Conservation (phyloP, 1,139 yeast genomes). For the Lipomyces yarrowii region DNA sequence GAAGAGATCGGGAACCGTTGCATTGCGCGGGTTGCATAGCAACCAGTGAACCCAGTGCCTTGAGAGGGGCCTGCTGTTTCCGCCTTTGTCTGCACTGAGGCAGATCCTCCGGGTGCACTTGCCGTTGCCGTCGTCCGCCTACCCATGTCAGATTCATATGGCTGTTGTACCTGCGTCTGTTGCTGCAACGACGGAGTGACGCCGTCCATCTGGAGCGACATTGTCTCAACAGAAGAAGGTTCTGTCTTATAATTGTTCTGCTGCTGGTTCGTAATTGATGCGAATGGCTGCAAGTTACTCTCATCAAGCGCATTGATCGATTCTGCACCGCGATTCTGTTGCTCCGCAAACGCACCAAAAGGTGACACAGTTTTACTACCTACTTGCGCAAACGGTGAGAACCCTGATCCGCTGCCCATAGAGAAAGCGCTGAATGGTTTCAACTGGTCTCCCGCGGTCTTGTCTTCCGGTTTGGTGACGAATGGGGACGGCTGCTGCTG, state of each 20-base stretch:
- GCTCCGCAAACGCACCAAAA: constrained; percentile 10
- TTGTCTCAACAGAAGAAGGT: constrained; percentile 9
- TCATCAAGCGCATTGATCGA: not conserved
- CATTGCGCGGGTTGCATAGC: not conserved
- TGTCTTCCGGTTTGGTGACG: not conserved
- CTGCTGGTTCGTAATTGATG: not conserved
- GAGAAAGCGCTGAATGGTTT: not conserved
- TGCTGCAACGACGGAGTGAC: not conserved
- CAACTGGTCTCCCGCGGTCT: not conserved
- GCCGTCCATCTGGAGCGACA: not conserved
- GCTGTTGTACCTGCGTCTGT: not conserved
- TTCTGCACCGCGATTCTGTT: not conserved
- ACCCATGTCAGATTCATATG: not conserved
- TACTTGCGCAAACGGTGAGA: constrained; percentile 2
- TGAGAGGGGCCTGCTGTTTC: not conserved
- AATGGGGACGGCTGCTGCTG: not conserved
- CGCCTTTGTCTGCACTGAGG: not conserved
- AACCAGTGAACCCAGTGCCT: not conserved
- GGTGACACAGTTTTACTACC: constrained; percentile 10
- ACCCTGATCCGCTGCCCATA: not conserved
- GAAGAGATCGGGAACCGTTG: not conserved
- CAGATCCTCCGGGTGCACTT: not conserved
- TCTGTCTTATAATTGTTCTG: not conserved
- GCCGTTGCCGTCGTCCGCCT: not conserved
- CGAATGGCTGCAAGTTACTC: not conserved